These are phyloP conservation scores for Globisporangium lucens DNA, from an alignment of 352 stramenopile species.

Conservation along the genomic window DNA sequence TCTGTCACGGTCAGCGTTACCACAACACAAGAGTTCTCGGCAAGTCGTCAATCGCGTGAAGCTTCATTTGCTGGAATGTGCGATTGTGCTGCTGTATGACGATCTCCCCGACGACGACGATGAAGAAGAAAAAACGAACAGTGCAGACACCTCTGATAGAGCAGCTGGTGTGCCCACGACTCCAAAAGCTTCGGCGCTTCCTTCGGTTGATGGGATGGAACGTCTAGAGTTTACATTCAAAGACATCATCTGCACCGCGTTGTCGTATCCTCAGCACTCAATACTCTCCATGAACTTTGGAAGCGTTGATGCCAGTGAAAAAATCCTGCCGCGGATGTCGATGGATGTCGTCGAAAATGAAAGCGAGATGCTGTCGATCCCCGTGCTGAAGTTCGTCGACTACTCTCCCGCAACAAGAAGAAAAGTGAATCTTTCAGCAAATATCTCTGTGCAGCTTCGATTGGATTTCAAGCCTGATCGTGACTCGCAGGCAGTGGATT, in stretches of 20 bases:
- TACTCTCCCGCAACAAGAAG: slow-evolving; percentile 50
- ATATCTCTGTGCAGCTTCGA: slow-evolving; percentile 63
- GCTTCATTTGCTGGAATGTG: slow-evolving; percentile 71
- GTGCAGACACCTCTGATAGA: slow-evolving; percentile 23
- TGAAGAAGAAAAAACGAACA: slow-evolving; percentile 22
- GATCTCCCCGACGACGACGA: slow-evolving; percentile 62
- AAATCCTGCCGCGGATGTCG: slow-evolving; percentile 73
- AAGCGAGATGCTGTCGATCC: slow-evolving; percentile 52
- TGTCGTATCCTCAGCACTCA: slow-evolving; percentile 58
- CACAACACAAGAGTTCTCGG: slow-evolving; percentile 21
- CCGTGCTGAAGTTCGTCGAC: slow-evolving; percentile 59
- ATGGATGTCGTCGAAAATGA: slow-evolving; percentile 64
- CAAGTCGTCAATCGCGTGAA: slow-evolving; percentile 66
- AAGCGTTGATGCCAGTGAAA: slow-evolving; percentile 65
- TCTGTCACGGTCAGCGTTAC: slow-evolving; percentile 8
- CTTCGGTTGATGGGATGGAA: slow-evolving; percentile 62
- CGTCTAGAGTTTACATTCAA: slow-evolving; percentile 64
- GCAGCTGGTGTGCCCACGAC: slow-evolving; percentile 23
- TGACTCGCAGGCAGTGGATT: slow-evolving; percentile 28
- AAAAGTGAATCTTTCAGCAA: slow-evolving; percentile 64
- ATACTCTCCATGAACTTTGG: slow-evolving; percentile 54
- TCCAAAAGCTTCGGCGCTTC: slow-evolving; percentile 33
- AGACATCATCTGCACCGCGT: slow-evolving; percentile 63
- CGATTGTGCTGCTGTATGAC: slow-evolving; percentile 78
- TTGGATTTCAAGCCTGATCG: slow-evolving; percentile 50